A percentile compares a stretch with the other conserved stretches of the same genome.
phyloP scores from a whole-genome alignment of 768 basidiomycete species.

The Auricularia heimuer region DNA sequence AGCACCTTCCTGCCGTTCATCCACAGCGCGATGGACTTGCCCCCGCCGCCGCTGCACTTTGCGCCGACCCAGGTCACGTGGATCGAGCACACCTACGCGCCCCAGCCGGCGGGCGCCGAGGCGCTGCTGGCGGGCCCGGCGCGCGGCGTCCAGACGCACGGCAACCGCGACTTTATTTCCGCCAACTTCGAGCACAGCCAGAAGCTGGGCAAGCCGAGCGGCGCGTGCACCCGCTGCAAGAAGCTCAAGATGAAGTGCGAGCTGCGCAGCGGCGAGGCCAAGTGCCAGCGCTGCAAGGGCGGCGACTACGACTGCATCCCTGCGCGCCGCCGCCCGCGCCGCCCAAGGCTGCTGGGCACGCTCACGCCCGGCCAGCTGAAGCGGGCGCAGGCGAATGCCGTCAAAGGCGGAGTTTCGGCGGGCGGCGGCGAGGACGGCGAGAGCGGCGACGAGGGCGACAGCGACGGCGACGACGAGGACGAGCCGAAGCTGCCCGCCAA shows the following conservation, averaged over 20 bases:
- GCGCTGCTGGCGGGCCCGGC: neutral
- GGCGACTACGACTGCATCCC: slow-evolving; percentile 1
- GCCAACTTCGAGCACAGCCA: neutral
- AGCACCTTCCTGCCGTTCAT: no score
- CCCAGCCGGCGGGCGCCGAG: neutral
- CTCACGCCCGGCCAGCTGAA: neutral
- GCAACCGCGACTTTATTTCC: neutral
- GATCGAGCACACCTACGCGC: neutral
- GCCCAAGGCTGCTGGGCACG: neutral
- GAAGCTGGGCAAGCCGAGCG: slow-evolving; percentile 1
- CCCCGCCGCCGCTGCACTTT: neutral
- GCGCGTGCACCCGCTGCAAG: neutral
- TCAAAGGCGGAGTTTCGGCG: neutral
- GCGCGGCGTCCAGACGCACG: slow-evolving; percentile 1
- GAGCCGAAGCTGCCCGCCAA: neutral
- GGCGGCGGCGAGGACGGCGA: neutral
- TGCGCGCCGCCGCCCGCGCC: neutral
- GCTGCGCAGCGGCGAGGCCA: neutral
- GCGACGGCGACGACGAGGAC: neutral
- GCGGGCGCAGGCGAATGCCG: neutral
- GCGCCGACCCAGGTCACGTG: neutral
- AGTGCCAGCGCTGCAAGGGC: slow-evolving; percentile 1
- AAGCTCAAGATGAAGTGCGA: slow-evolving; percentile 3
- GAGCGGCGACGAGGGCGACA: neutral
- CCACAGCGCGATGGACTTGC: no score